These are phyloP conservation scores for Phytophthora idaei DNA, from an alignment of 352 stramenopile genomes.

Conservation along the genomic window DNA sequence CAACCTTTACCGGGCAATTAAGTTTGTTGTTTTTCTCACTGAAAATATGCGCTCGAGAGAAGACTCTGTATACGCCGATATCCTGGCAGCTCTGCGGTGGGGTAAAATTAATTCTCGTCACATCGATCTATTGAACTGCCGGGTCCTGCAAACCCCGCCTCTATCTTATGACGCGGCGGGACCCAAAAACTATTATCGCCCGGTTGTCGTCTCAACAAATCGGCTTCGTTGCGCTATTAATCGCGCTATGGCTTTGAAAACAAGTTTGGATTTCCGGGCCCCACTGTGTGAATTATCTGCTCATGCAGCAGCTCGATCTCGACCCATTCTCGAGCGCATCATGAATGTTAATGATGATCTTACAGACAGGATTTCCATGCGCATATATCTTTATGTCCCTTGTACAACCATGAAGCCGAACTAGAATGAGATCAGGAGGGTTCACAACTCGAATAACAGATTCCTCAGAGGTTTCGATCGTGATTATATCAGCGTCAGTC, in stretches of 20 bases:
- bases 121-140: not conserved
- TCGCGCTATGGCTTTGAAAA: not conserved
- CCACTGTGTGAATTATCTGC: not conserved
- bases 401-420: too few species aligned
- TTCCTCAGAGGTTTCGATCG: too few species aligned
- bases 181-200: conserved; percentile 1
- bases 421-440: too few species aligned
- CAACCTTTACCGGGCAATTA: not conserved
- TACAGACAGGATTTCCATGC: not conserved
- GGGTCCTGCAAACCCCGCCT: not conserved
- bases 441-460: too few species aligned
- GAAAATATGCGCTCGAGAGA: not conserved
- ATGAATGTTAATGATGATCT: not conserved
- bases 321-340: not conserved
- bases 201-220: conserved; percentile 9
- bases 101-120: not conserved
- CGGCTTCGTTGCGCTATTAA: not conserved
- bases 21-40: not conserved
- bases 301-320: not conserved
- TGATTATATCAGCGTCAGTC: too few species aligned
- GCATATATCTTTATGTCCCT: not conserved
- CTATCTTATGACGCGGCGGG: too few species aligned
- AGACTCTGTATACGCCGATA: conserved; percentile 15
- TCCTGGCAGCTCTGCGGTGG: conserved; percentile 22
- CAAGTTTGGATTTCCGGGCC: not conserved